phyloP scores from a whole-genome alignment of 2,329 filamentous ascomycete species.

The Alternaria brassicicola region DNA sequence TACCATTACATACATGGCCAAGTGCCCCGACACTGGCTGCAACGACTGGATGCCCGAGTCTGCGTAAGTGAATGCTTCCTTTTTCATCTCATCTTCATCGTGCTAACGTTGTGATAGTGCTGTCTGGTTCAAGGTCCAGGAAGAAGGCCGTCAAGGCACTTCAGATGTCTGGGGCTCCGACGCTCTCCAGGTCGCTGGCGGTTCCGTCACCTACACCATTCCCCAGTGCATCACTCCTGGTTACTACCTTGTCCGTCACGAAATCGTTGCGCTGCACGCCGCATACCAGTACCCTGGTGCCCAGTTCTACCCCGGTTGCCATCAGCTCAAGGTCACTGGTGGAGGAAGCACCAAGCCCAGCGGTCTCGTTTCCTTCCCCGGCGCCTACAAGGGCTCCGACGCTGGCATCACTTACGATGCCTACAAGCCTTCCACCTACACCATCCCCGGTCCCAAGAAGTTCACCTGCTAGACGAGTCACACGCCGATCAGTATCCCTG shows the following conservation, averaged over 20 bases:
- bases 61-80: slow-evolving; percentile 27
- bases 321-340: slow-evolving; percentile 62
- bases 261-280: slow-evolving; percentile 62
- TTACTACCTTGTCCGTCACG: slow-evolving; percentile 65
- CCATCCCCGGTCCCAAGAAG: slow-evolving; percentile 35
- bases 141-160: slow-evolving; percentile 58
- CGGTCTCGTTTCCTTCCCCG: slow-evolving; percentile 58
- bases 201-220: slow-evolving; percentile 59
- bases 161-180: slow-evolving; percentile 57
- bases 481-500: neutral
- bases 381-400: slow-evolving; percentile 59
- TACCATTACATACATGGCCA: slow-evolving; percentile 65
- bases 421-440: slow-evolving; percentile 51
- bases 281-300: slow-evolving; percentile 58
- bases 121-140: slow-evolving; percentile 64
- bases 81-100: neutral
- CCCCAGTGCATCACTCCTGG: slow-evolving; percentile 59
- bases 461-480: slow-evolving; percentile 35
- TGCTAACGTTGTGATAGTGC: slow-evolving; percentile 39
- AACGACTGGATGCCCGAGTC: slow-evolving; percentile 57
- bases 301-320: slow-evolving; percentile 65
- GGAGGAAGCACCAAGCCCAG: slow-evolving; percentile 53
- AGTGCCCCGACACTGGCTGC: slow-evolving; percentile 60
- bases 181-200: slow-evolving; percentile 53
- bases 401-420: slow-evolving; percentile 61